These are phyloP conservation scores for Durusdinium trenchii DNA, from an alignment of 73 alveolate genomes.

Conservation along the genomic window DNA sequence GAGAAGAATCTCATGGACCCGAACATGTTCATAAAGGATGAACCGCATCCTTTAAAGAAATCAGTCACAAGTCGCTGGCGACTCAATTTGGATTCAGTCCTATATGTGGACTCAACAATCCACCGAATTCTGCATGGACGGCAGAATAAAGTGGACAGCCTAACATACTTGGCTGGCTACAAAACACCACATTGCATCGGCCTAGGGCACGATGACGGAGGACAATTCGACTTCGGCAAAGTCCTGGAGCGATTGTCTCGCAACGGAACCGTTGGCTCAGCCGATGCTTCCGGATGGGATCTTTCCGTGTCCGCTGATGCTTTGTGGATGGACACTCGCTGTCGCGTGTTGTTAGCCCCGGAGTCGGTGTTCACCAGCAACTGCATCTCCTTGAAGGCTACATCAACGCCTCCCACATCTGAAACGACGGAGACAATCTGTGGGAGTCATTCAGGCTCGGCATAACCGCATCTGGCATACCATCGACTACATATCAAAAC, in stretches of 20 bases:
- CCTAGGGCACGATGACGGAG: slow-evolving; percentile 1
- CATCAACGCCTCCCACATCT: background rate
- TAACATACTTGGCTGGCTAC: background rate
- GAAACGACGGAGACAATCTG: background rate
- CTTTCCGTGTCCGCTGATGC: background rate
- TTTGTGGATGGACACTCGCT: background rate
- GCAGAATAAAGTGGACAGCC: background rate
- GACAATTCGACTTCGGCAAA: background rate
- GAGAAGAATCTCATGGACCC: no score
- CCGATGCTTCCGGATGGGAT: slow-evolving; percentile 11
- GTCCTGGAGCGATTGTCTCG: background rate
- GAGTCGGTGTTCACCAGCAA: background rate
- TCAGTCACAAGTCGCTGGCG: background rate
- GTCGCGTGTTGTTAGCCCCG: background rate
- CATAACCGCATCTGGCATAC: background rate
- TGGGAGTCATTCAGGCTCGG: slow-evolving; percentile 3
- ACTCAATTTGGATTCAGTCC: background rate
- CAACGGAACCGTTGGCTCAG: background rate
- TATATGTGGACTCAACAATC: background rate
- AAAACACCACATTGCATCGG: background rate
- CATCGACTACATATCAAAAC: background rate
- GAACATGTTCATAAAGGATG: slow-evolving; percentile 4
- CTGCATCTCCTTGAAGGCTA: background rate
- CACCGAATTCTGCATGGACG: background rate
- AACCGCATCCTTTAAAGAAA: background rate